Evolutionary conservation across 352 stramenopile species (phyloP).

Genomic region (Pseudoperonospora humuli): DNA sequence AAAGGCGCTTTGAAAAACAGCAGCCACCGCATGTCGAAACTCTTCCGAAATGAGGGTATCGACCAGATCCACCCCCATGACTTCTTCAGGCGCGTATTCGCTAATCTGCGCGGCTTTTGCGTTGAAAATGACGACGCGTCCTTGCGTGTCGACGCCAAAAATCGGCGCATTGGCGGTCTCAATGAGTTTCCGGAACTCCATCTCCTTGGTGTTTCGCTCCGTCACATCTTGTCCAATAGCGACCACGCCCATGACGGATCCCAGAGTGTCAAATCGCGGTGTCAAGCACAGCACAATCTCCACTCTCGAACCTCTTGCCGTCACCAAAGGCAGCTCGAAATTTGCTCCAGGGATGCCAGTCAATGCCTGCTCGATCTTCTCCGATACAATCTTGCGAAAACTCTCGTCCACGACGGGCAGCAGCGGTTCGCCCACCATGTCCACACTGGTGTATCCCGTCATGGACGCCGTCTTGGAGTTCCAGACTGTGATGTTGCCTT

Average conservation of each 20-base stretch:
- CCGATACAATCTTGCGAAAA: constrained; percentile 35
- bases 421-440: constrained; percentile 46
- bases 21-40: constrained; percentile 30
- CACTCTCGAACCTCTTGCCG: constrained; percentile 35
- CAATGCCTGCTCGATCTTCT: constrained; percentile 44
- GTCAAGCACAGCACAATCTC: constrained; percentile 53
- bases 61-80: constrained; percentile 71
- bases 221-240: constrained; percentile 58
- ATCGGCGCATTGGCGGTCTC: constrained; percentile 86
- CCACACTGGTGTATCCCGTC: constrained; percentile 37
- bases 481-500: constrained; percentile 65
- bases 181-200: constrained; percentile 72
- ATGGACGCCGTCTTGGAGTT: constrained; percentile 50
- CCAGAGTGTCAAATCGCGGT: constrained; percentile 35
- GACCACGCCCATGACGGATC: constrained; percentile 38
- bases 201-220: constrained; percentile 62
- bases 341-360: constrained; percentile 38
- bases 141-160: constrained; percentile 60
- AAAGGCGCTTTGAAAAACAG: constrained; percentile 45
- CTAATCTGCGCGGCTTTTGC: too few species aligned
- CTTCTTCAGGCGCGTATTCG: constrained; percentile 73
- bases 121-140: constrained; percentile 71
- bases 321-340: constrained; percentile 48
- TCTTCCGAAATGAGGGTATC: constrained; percentile 60
- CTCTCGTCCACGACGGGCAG: constrained; percentile 40